phyloP scores from a whole-genome alignment of 441 rosid genomes.

The Erysimum pusillum region DNA sequence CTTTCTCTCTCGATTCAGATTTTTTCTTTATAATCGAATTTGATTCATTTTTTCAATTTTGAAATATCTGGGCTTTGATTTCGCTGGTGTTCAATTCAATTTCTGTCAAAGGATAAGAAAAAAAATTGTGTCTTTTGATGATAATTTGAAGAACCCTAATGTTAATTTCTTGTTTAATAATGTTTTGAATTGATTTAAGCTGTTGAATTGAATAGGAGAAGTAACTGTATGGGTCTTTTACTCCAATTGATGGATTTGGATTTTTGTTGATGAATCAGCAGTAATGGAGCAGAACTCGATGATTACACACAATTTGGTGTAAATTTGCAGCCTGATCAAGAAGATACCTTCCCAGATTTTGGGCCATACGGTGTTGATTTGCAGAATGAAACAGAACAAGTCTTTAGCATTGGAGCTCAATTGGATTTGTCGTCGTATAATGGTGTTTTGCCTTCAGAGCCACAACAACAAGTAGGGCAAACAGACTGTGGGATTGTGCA shows the following conservation, averaged over 20 bases:
- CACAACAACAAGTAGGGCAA: not conserved
- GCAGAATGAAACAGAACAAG: constrained; percentile 18
- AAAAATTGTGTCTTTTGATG: constrained; percentile 1
- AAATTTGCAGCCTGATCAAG: constrained; percentile 33
- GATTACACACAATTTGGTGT: constrained; percentile 44
- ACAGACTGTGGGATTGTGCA: constrained; percentile 32
- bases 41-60: not conserved
- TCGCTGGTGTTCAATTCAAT: constrained; percentile 5
- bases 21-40: no score
- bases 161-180: constrained; percentile 13
- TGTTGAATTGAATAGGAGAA: not conserved
- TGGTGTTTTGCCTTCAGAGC: constrained; percentile 30
- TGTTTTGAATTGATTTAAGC: constrained; percentile 10
- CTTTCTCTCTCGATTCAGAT: not conserved
- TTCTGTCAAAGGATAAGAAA: not conserved
- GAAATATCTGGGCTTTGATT: not conserved
- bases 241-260: constrained; percentile 16
- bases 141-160: constrained; percentile 33
- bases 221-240: not conserved
- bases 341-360: constrained; percentile 35
- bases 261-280: constrained; percentile 17
- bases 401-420: constrained; percentile 33
- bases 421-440: constrained; percentile 32
- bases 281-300: constrained; percentile 48
- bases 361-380: constrained; percentile 35